Evolutionary conservation across 495 filamentous ascomycete species (phyloP), one percentile per base, ranked within the genome.

Genomic region (Oleoguttula mirabilis): DNA sequence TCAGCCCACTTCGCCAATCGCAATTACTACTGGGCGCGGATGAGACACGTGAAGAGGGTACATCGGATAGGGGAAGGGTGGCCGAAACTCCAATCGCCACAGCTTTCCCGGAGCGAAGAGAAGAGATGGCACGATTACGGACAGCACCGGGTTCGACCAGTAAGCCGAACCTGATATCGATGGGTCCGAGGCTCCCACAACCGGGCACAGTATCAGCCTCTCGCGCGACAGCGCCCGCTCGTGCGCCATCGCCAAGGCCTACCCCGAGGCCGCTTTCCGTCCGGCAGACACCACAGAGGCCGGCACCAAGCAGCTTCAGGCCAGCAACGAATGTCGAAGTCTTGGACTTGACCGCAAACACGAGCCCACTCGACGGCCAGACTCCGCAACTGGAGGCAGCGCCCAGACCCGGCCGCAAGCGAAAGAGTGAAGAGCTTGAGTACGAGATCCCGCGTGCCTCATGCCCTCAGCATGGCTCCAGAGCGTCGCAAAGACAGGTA

Each of bases 401-500:
- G 3, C 55, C 69, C 3, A 75, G 66, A 52, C 70, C 70, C 45
- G 67, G 71, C 10, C 77, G 74, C 59, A 88, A 87, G 60, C 60
- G 84, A 34, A 88, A 84, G 53, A 85, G 82, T 48, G 72, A 79
- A 28, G 77, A 82, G 39, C 73, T 79, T 36, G 70, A 69, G 30
- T 65, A 66, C 12, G 68, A 71, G 51, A 19, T 28, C 25, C 7
- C 7, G 7, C 25, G 25, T n/a, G 25, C 25, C 25, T 28, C 25
- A 28, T 28, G 39, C 21, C 39, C 39, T 14, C n/a, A 15, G 15
- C 25, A 41, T 19, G 28, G 39, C 7, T n/a, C n/a, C n/a, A n/a
- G n/a, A n/a, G n/a, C n/a, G n/a, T n/a, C n/a, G n/a, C n/a, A n/a
- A n/a, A n/a, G n/a, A n/a, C n/a, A n/a, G n/a, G n/a, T n/a, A n/a